Base-by-base conservation (phyloP, 371 early-diverging fungal species). In the Mucor circinelloides region DNA sequence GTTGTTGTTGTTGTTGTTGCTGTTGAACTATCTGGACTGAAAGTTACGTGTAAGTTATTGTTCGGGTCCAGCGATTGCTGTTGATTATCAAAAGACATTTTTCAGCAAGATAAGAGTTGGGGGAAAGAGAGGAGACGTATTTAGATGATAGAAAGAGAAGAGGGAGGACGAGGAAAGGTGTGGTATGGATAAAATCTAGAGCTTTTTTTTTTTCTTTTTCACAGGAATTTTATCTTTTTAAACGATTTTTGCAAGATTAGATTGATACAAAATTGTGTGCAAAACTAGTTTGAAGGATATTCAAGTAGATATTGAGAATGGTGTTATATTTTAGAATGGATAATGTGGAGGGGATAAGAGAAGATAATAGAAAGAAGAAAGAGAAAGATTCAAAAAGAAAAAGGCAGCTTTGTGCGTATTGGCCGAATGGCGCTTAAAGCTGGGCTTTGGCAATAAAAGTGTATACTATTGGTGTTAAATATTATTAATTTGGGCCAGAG, bases 41-140 rank as follows among this genome's bases (percentile, higher is more conserved):
- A 58, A 42, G 38, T 64, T 19, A 70, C 57, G 61, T 65, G 64
- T 25, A 60, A 21, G 48, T 19, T 64, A 54, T 64, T 64, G 13
- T 25, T 69, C 25, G 44, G 34, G 25, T 38, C 34, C 38, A 50
- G 25, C 27, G 34, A 19, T 50, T 50, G 50, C 5, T 55, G 44
- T 38, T 52, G 36, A 23, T 54, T 48, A 34, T 63, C 55, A 21
- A 54, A 44, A 32, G 63, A 52, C 63, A 63, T 63, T 34, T 44
- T 19, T 17, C n/a, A 44, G 6, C 17, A 19, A 44, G 19, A 44
- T 44, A 19, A 44, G 44, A 44, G 44, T 36, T 13, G 36, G 36
- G 6, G 36, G 36, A 13, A 44, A 19, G 19, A 19, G 44, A 44
- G 44, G 44, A 44, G 44, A 44, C 19, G 44, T 44, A 44, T 44